Evolutionary conservation across 371 early-diverging fungal species (phyloP).

Genomic region (Apophysomyces ossiformis): DNA sequence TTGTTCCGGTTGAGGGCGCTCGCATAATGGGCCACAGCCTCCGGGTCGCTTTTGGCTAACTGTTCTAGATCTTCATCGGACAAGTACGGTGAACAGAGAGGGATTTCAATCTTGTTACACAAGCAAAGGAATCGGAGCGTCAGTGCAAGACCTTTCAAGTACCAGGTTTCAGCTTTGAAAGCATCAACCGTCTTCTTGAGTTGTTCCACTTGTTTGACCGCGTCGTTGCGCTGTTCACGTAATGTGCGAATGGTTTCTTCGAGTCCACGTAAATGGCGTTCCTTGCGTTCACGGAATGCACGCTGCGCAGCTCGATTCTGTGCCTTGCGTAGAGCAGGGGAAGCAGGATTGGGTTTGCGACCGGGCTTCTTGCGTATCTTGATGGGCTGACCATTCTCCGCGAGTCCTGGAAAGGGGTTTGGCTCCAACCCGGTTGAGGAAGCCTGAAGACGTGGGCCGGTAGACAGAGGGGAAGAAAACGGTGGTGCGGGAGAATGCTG

Average conservation of each 20-base stretch:
- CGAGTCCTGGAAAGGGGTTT: not conserved
- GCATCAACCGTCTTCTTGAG: conserved; percentile 46
- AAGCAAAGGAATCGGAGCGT: conserved; percentile 45
- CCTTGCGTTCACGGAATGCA: conserved; percentile 77
- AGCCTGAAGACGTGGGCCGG: not conserved
- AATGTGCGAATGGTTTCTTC: conserved; percentile 68
- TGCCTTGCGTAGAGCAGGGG: conserved; percentile 67
- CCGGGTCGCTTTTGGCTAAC: conserved; percentile 25
- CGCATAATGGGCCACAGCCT: conserved; percentile 32
- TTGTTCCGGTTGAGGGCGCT: conserved; percentile 29
- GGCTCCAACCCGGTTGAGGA: not conserved
- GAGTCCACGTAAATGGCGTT: conserved; percentile 63
- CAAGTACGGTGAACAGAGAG: conserved; percentile 29
- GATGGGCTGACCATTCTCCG: conserved; percentile 20
- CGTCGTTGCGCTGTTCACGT: conserved; percentile 48
- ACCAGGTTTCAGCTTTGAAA: conserved; percentile 61
- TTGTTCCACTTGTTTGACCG: conserved; percentile 45
- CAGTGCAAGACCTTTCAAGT: conserved; percentile 46
- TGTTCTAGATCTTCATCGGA: conserved; percentile 27
- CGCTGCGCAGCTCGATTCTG: conserved; percentile 80
- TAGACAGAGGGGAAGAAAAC: not conserved
- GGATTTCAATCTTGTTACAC: conserved; percentile 30
- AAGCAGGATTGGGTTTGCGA: conserved; percentile 70
- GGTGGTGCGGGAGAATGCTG: not conserved
- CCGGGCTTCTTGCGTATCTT: conserved; percentile 70